phyloP scores from a whole-genome alignment of 345 rosid species.

The Eucalyptus regnans region DNA sequence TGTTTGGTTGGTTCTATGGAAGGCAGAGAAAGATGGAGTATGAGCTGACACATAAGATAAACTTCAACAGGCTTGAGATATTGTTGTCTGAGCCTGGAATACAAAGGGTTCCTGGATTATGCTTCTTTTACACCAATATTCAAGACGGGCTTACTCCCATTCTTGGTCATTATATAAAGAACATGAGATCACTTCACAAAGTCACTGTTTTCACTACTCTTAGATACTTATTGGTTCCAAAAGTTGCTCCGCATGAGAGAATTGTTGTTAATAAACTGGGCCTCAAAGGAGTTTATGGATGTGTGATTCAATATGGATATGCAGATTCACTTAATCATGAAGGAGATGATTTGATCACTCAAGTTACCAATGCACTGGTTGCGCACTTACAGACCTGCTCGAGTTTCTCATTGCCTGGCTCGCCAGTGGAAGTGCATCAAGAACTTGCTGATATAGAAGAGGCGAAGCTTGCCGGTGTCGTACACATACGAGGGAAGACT shows the following conservation, averaged over 20 bases:
- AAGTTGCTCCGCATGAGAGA: constrained; percentile 41
- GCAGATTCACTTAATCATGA: constrained; percentile 46
- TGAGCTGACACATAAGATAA: constrained; percentile 56
- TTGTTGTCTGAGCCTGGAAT: constrained; percentile 53
- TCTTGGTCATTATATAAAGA: constrained; percentile 68
- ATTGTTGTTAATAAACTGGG: constrained; percentile 26
- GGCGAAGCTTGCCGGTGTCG: constrained; percentile 30
- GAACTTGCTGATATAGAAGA: constrained; percentile 27
- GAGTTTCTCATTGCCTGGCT: not conserved
- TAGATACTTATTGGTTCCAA: constrained; percentile 46
- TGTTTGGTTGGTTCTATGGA: constrained; percentile 92
- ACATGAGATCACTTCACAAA: constrained; percentile 68
- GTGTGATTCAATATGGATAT: constrained; percentile 57
- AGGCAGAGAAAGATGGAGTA: constrained; percentile 71
- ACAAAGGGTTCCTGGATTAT: constrained; percentile 69
- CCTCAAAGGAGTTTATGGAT: constrained; percentile 34
- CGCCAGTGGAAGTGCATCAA: constrained; percentile 2
- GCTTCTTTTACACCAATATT: constrained; percentile 80
- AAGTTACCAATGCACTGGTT: constrained; percentile 28
- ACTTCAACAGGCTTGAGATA: constrained; percentile 36
- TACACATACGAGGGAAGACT: constrained; percentile 52
- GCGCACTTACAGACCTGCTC: constrained; percentile 8
- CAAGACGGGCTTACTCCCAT: constrained; percentile 76
- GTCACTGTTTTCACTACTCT: constrained; percentile 73
- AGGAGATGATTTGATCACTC: constrained; percentile 34